Evolutionary conservation across 148 eudicot genomes (phyloP), one percentile per base, ranked within the genome.

Genomic region (Vaccinium macrocarpon): DNA sequence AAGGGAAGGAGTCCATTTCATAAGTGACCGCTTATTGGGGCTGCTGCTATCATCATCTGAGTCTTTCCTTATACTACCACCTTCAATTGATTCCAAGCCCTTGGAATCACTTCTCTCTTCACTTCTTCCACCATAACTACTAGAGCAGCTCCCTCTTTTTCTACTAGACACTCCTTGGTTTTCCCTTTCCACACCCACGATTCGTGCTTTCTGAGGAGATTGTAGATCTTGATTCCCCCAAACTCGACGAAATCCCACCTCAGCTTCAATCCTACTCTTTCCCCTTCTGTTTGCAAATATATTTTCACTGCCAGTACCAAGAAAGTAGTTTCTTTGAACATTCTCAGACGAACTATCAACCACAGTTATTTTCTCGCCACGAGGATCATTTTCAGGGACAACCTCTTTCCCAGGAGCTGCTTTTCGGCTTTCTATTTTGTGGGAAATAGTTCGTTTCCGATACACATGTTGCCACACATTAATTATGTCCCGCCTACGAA

Each of bases 391-490:
- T 35, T 14, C 61, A 42, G 56, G 49, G 35, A 29, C 80, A 57
- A 62, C 18, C 57, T 35, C n/a, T 35, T 52, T 50, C 32, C 16
- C 50, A n/a, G 6, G 12, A 32, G 50, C 73, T 53, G 2, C 56
- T 13, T 50, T 15, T 8, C 7, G 78, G 16, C 9, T 55, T 48
- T 18, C 49, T 3, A 16, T 25, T 27, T 21, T 78, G 42, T 0
- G 59, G 25, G 15, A 55, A 56, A 38, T 50, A 72, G 50, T n/a
- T 49, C 50, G 78, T 77, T 83, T 86, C 50, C 86, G 84, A 27
- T 46, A 70, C 9, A 76, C 86, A 21, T 68, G 86, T 81, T 90
- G 90, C 91, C 91, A 90, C 46, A 88, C 51, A 14, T 27, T 62
- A 23, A 42, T 52, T 4, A 88, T 81, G 27, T 86, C 83, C 0